Evolutionary conservation across 2,329 filamentous ascomycete species (phyloP), one percentile per base, ranked within the genome.

Genomic region (Aspergillus proliferans): DNA sequence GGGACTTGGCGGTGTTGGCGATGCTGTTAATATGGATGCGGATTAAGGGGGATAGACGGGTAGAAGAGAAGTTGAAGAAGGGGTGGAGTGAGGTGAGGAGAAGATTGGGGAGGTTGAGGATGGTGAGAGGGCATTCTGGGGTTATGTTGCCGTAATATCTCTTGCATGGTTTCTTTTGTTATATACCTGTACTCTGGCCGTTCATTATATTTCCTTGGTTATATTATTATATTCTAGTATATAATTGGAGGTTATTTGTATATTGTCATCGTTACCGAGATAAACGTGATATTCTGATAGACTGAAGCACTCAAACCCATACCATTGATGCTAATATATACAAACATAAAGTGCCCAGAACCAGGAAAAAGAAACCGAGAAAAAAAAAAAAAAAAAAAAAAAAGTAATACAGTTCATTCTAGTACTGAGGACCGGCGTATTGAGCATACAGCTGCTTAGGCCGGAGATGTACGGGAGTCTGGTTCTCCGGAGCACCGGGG

Each of bases 391-490:
- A 52, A 56, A 38, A 54, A 52, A 54, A 52, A 38, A 54, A 52
- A 53, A 52, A 56, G 50, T 63, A 57, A 50, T 24, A 47, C 28
- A 50, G 43, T 51, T 45, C 40, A 49, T 39, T 59, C 57, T 67
- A 70, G 52, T 63, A 71, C 58, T 71, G 69, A 47, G 62, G 61
- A 36, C 68, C 68, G 10, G 65, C 62, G 56, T 63, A 67, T 51
- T 70, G 62, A 40, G 72, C 69, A 55, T 68, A 75, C 47, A 72
- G 63, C 60, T 75, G 72, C 56, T 67, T 70, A 61, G 80, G 77
- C 63, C 86, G 80, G 59, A 89, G 78, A 68, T 92, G 86, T 57
- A 93, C 83, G 45, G 87, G 88, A 26, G 78, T 82, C 60, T 83
- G 79, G 64, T 82, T 80, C 65, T 79, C 76, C 52, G 86, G 86